These are phyloP conservation scores for Mycena chlorophos DNA, from an alignment of 768 basidiomycete species.

Conservation along the genomic window DNA sequence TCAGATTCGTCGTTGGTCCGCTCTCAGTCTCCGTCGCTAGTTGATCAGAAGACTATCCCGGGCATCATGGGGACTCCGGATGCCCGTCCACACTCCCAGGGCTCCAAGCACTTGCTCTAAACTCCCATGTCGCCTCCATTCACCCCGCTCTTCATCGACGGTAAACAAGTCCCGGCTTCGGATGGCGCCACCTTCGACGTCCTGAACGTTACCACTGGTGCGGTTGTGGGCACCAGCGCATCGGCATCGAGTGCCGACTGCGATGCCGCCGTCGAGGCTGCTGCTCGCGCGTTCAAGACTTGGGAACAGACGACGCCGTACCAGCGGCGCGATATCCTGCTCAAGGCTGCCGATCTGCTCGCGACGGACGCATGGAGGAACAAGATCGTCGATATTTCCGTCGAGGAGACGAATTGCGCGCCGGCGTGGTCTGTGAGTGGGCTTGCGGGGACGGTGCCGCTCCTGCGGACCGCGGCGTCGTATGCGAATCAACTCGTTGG, in stretches of 20 bases:
- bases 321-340: constrained; percentile 44
- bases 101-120: not conserved
- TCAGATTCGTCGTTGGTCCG: too few species aligned
- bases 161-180: constrained; percentile 33
- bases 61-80: too few species aligned
- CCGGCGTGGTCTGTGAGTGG: constrained; percentile 19
- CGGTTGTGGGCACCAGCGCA: constrained; percentile 45
- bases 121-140: constrained; percentile 8
- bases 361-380: constrained; percentile 41
- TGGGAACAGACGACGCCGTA: constrained; percentile 45
- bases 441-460: constrained; percentile 26
- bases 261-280: constrained; percentile 45
- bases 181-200: constrained; percentile 45
- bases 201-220: constrained; percentile 41
- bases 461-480: constrained; percentile 32
- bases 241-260: constrained; percentile 49
- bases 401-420: constrained; percentile 43
- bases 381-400: constrained; percentile 32
- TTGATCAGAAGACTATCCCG: too few species aligned
- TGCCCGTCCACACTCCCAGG: too few species aligned
- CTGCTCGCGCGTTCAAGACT: constrained; percentile 44
- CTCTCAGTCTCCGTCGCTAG: too few species aligned
- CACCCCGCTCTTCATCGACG: constrained; percentile 39
- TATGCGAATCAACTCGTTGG: constrained; percentile 42
- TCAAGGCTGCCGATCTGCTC: constrained; percentile 50